Evolutionary conservation across 352 stramenopile genomes (phyloP).

Genomic region (Phytopythium oedochilum): DNA sequence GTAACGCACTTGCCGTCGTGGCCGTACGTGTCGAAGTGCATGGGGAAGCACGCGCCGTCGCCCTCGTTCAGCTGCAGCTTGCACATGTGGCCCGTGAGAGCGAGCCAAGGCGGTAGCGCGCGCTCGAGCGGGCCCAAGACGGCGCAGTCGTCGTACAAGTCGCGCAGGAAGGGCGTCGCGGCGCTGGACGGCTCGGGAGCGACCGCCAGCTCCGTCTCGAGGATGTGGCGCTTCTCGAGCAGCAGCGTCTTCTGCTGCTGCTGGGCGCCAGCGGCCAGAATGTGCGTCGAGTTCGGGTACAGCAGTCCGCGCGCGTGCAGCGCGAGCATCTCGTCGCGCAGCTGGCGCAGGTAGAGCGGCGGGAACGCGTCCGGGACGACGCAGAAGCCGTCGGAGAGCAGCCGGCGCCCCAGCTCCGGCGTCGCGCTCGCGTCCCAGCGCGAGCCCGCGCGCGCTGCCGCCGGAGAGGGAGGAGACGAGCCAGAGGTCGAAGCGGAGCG

Average conservation of each 20-base stretch:
- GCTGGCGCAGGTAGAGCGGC: conserved; percentile 25
- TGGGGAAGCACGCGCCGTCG: conserved; percentile 72
- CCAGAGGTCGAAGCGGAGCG: background rate
- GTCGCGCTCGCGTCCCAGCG: conserved; percentile 32
- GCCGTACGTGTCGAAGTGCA: conserved; percentile 85
- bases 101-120: conserved; percentile 35
- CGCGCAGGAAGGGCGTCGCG: conserved; percentile 37
- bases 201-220: conserved; percentile 76
- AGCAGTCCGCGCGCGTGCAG: conserved; percentile 40
- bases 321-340: conserved; percentile 52
- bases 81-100: conserved; percentile 47
- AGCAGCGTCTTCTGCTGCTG: conserved; percentile 35
- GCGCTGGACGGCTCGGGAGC: conserved; percentile 16
- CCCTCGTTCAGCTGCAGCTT: conserved; percentile 84
- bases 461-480: background rate
- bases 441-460: conserved; percentile 1
- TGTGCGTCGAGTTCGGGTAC: conserved; percentile 78
- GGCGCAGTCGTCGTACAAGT: conserved; percentile 58
- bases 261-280: conserved; percentile 22
- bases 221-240: conserved; percentile 74
- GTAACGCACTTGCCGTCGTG: conserved; percentile 82
- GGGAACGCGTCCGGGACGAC: conserved; percentile 51
- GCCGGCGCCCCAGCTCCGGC: conserved; percentile 11
- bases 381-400: conserved; percentile 49
- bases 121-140: conserved; percentile 37